Conservation (phyloP, 768 basidiomycete genomes). For the Termitomyces sp. region DNA sequence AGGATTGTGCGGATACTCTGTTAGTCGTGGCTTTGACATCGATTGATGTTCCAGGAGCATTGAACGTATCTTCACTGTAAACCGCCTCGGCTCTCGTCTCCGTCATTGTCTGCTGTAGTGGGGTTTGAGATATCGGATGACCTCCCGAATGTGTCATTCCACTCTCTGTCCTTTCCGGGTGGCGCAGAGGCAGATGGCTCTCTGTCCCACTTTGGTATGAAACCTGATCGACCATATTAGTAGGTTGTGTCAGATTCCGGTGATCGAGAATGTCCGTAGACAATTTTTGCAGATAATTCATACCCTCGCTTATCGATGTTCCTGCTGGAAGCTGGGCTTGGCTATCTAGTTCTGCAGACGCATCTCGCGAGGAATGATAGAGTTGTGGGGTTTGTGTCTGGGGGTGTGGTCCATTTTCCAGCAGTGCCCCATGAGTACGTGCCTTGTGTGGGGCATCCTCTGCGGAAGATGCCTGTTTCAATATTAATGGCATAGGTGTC, state of each 20-base stretch:
- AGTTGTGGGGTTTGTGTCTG: background rate
- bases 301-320: background rate
- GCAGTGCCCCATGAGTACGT: background rate
- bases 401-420: background rate
- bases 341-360: background rate
- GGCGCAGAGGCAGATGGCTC: background rate
- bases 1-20: background rate
- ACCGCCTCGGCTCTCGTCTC: background rate
- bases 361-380: background rate
- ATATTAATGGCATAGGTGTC: background rate
- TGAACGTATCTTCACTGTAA: background rate
- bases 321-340: background rate
- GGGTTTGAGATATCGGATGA: background rate
- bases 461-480: background rate
- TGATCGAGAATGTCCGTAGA: background rate
- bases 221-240: background rate
- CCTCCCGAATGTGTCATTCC: background rate
- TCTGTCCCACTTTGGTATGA: background rate
- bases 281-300: background rate
- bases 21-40: background rate
- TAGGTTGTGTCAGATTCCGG: background rate
- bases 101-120: background rate
- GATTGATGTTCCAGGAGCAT: background rate
- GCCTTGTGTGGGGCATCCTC: background rate
- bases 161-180: background rate